Evolutionary conservation across 2,329 filamentous ascomycete species (phyloP), one percentile per base, ranked within the genome.

Genomic region (Nemania serpens): DNA sequence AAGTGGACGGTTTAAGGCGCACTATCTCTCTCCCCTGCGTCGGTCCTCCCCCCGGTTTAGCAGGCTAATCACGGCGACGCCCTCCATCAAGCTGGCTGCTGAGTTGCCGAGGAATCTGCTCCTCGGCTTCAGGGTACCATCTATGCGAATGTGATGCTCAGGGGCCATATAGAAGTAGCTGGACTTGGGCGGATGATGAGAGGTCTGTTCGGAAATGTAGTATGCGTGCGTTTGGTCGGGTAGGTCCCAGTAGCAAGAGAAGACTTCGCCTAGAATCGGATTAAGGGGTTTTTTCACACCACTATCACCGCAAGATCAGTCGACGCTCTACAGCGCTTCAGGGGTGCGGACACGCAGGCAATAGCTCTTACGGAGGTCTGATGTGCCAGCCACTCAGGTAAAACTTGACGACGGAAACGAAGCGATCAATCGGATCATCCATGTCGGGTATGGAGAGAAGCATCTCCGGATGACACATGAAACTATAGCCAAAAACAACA

Each of bases 381-480:
- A 99, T 97, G 76, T 99, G 95, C 95, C 95, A 99, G 71, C 95
- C 95, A 76, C 93, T 97, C 46, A 99, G 82, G 77, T 99, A 99
- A 77, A 99, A 99, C 78, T 96, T 97, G 74, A 97, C 91, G 51
- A 99, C 95, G 13, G 93, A 91, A 33, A 98, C 88, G 73, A 99
- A 99, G 75, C 95, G 87, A 72, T 94, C 82, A 58, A 92, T 81
- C 1, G 95, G 94, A 72, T 99, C 94, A 53, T 98, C 91, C 69
- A 97, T 91, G 48, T 86, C 81, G 46, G 94, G 86, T 76, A 98
- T 95, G 36, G 90, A 89, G 4, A 99, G 86, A 34, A 99, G 88
- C 72, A 93, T 96, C 78, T 99, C 95, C 42, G 95, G 95, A 75
- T 99, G 95, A 70, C 94, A 96, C 95, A 99, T 99, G 83, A 99